Evolutionary conservation across 2,329 filamentous ascomycete genomes (phyloP).

Genomic region (Colletotrichum eremochloae): DNA sequence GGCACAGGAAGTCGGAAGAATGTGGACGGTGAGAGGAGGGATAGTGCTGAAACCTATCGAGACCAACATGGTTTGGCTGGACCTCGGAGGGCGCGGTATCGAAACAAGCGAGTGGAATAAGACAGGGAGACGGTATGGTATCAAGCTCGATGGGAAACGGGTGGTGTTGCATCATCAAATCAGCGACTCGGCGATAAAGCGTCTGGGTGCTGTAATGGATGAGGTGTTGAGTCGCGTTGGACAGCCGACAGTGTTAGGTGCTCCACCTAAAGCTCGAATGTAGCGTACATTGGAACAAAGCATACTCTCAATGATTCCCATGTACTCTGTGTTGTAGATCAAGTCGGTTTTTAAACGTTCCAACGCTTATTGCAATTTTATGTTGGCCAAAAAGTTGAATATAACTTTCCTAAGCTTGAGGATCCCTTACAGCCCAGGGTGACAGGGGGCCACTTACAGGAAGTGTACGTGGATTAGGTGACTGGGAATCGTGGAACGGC

Average conservation of each 20-base stretch:
- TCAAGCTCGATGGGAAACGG: slow-evolving; percentile 36
- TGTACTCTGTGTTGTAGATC: not conserved
- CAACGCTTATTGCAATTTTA: not conserved
- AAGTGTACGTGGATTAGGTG: not conserved
- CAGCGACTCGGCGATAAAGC: slow-evolving; percentile 22
- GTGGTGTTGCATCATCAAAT: slow-evolving; percentile 37
- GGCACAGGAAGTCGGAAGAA: slow-evolving; percentile 68
- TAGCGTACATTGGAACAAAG: not conserved
- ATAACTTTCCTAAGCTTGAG: not conserved
- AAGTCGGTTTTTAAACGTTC: too few species aligned
- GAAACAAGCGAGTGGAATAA: slow-evolving; percentile 19
- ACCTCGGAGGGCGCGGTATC: slow-evolving; percentile 16
- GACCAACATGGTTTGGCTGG: slow-evolving; percentile 84
- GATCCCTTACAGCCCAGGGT: not conserved
- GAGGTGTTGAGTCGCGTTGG: not conserved
- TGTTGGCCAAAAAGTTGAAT: not conserved
- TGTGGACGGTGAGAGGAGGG: slow-evolving; percentile 76
- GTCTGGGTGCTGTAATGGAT: slow-evolving; percentile 21
- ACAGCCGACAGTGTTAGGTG: not conserved
- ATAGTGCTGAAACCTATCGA: slow-evolving; percentile 74
- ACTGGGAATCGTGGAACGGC: slow-evolving; percentile 40
- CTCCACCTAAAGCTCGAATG: slow-evolving; percentile 13
- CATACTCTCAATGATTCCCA: too few species aligned
- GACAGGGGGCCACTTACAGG: not conserved
- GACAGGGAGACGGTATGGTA: slow-evolving; percentile 4